Conservation (phyloP, 352 stramenopile species). For the Pythium sp. region DNA sequence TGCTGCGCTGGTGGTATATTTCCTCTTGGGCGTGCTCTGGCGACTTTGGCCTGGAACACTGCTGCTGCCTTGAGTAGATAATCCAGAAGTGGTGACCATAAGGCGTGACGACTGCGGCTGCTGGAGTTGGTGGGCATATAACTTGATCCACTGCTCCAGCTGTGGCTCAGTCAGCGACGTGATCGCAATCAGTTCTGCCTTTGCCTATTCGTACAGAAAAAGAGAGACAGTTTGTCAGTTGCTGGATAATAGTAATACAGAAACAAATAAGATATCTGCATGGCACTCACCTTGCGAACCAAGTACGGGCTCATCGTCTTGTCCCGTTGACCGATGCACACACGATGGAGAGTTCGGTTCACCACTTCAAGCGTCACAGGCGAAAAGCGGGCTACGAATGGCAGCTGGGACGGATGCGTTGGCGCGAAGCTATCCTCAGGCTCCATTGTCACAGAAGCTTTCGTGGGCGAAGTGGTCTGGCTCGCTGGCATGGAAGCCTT, state of each 20-base stretch:
- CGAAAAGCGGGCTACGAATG: conserved; percentile 45
- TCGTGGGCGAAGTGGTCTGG: conserved; percentile 10
- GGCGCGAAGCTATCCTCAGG: conserved; percentile 20
- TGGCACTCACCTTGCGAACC: conserved; percentile 37
- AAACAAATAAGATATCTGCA: background rate
- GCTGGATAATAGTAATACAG: background rate
- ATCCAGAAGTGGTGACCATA: conserved; percentile 14
- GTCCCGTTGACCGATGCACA: conserved; percentile 53
- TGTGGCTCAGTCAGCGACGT: conserved; percentile 57
- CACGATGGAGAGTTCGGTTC: conserved; percentile 47
- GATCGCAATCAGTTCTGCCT: conserved; percentile 50
- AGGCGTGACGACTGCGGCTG: conserved; percentile 15
- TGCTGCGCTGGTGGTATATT: conserved; percentile 31
- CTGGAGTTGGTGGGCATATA: conserved; percentile 29
- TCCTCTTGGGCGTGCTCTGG: conserved; percentile 54
- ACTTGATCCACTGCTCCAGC: conserved; percentile 68
- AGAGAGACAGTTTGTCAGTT: conserved; percentile 12
- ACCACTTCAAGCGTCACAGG: conserved; percentile 37
- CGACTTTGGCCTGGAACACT: conserved; percentile 15
- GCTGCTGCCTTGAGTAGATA: background rate
- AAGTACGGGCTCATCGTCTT: conserved; percentile 38
- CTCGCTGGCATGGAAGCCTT: conserved; percentile 13
- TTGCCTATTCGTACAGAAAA: conserved; percentile 22
- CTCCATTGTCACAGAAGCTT: conserved; percentile 5
- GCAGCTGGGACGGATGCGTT: conserved; percentile 41